Percentiles rank a stretch among this genome's conserved stretches.
Conservation (phyloP, 179 eudicot genomes). For the Actinidia arguta region DNA sequence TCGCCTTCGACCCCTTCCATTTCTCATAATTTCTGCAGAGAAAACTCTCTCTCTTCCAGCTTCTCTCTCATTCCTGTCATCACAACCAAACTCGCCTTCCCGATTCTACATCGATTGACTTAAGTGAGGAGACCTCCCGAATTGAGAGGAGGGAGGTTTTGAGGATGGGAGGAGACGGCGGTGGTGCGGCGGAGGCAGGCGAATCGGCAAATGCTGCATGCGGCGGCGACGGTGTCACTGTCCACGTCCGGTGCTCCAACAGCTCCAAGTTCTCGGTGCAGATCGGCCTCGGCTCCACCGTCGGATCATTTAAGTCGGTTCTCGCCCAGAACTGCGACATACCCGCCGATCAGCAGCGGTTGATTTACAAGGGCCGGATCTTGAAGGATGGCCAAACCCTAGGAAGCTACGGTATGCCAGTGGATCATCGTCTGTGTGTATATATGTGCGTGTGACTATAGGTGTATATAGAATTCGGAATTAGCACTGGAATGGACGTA, state of each 20-base stretch:
- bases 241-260: constrained; percentile 74
- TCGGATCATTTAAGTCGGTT: constrained; percentile 64
- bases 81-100: too few species aligned
- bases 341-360: constrained; percentile 45
- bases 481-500: too few species aligned
- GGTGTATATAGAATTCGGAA: too few species aligned
- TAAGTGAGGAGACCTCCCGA: too few species aligned
- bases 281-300: constrained; percentile 53
- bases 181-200: constrained; percentile 46
- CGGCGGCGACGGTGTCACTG: constrained; percentile 45
- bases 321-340: constrained; percentile 52
- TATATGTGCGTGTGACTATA: too few species aligned
- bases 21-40: too few species aligned
- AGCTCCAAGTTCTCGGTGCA: constrained; percentile 74
- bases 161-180: constrained; percentile 36
- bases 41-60: too few species aligned
- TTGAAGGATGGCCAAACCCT: constrained; percentile 56
- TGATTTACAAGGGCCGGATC: constrained; percentile 57
- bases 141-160: not conserved
- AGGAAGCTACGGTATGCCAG: constrained; percentile 53
- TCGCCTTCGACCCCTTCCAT: too few species aligned
- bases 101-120: too few species aligned
- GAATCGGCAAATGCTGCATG: constrained; percentile 25
- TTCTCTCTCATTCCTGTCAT: too few species aligned
- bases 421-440: too few species aligned